These are phyloP conservation scores for Teunomyces stri DNA, from an alignment of 805 yeast species.

Conservation along the genomic window DNA sequence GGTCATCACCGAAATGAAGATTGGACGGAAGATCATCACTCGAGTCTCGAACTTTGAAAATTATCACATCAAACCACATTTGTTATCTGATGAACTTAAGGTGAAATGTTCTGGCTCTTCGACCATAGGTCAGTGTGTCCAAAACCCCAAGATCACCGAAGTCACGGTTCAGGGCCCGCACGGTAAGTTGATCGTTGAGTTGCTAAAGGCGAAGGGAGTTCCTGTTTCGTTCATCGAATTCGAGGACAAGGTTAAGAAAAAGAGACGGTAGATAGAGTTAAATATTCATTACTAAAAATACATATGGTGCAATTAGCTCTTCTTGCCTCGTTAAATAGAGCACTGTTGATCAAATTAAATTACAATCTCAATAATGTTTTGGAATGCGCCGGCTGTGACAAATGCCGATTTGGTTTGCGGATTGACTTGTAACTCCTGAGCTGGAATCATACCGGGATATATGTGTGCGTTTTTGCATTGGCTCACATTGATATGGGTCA, in stretches of 20 bases:
- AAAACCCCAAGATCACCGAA: conserved; percentile 56
- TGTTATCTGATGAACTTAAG: conserved; percentile 65
- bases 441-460: conserved; percentile 60
- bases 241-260: conserved; percentile 59
- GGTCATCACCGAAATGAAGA: conserved; percentile 69
- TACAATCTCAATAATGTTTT: conserved; percentile 57
- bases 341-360: conserved; percentile 34
- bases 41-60: conserved; percentile 65
- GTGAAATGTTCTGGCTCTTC: conserved; percentile 88
- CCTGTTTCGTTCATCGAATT: conserved; percentile 63
- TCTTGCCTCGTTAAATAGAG: no score
- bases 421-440: conserved; percentile 50
- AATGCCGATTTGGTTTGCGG: conserved; percentile 56
- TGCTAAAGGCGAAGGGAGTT: conserved; percentile 61
- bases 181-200: conserved; percentile 55
- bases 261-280: conserved; percentile 27
- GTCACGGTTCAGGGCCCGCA: conserved; percentile 93
- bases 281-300: neutral
- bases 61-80: conserved; percentile 62
- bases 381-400: conserved; percentile 52
- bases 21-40: conserved; percentile 81
- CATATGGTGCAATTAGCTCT: neutral
- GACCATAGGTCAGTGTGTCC: conserved; percentile 60
- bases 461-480: conserved; percentile 71
- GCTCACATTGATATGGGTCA: conserved; percentile 56